Conservation (phyloP, 1,284 basidiomycete genomes). For the Serendipita sp. region DNA sequence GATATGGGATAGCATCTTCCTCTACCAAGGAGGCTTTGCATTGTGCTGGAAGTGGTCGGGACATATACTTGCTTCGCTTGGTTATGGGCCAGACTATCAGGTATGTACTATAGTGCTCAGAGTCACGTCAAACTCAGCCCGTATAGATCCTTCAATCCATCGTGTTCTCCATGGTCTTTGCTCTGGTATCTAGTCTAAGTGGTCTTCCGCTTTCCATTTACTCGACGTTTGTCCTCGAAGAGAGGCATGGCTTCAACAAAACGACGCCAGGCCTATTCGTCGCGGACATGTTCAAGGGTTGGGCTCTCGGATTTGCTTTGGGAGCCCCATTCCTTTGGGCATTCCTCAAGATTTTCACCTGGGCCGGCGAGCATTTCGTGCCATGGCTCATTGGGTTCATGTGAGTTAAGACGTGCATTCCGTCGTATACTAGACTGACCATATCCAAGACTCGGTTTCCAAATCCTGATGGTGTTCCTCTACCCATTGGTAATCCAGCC, state of each 20-base stretch:
- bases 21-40: conserved; percentile 67
- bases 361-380: conserved; percentile 82
- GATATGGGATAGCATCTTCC: conserved; percentile 50
- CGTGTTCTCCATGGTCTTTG: conserved; percentile 57
- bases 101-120: conserved; percentile 24
- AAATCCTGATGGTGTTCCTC: conserved; percentile 70
- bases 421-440: conserved; percentile 15
- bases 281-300: conserved; percentile 68
- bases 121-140: conserved; percentile 8
- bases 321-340: conserved; percentile 78
- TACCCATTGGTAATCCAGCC: conserved; percentile 90
- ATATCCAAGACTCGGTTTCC: conserved; percentile 55
- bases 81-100: conserved; percentile 54
- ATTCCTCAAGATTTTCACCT: conserved; percentile 81
- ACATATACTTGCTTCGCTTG: conserved; percentile 32
- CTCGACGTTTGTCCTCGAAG: conserved; percentile 86
- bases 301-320: conserved; percentile 58
- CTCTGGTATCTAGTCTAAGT: conserved; percentile 53
- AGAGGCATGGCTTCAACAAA: conserved; percentile 96
- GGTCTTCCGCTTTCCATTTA: conserved; percentile 66
- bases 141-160: conserved; percentile 71
- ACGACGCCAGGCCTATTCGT: conserved; percentile 65
- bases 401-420: conserved; percentile 25
- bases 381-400: conserved; percentile 82
- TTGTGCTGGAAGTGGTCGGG: conserved; percentile 63